Evolutionary conservation across 192 early-diverging fungal species (phyloP), one percentile per base, ranked within the genome.

Genomic region (Podila clonocystis): DNA sequence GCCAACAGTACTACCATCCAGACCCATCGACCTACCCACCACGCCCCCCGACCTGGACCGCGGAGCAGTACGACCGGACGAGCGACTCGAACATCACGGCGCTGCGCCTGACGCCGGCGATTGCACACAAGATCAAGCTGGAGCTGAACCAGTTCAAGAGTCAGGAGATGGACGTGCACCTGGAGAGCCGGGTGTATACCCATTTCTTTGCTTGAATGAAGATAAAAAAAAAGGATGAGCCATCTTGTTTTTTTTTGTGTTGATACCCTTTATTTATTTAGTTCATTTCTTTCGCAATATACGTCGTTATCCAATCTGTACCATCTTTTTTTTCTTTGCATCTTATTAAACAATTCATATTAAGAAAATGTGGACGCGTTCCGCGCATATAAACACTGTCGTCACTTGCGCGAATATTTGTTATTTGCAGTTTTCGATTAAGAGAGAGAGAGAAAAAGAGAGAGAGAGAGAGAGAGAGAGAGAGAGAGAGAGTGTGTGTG

Each of bases 61-160:
- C 89, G 3, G 83, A 84, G 20, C 94, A 97, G 58, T 99, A 99
- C 77, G 96, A 98, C 75, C 88, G 96, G n/a, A 89, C 91, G 52
- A 95, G 94, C 59, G 93, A 96, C 83, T 82, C 88, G 4, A 89
- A 94, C 55, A 87, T 91, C 13, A 97, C 95, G 17, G 95, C 94
- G 68, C 87, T 87, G 62, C 91, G 93, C 61, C 80, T 99, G 1
- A 98, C 97, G 5, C 91, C 95, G 19, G 84, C 91, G 34, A 86
- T 97, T 63, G 95, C 96, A 48, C 91, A 94, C 68, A 83, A 85
- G 70, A 98, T 99, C 82, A 93, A 97, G 59, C 90, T 95, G 76
- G 97, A 99, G 78, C 83, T 99, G 63, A 99, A 99, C 85, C 90
- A 94, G 63, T 99, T 92, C 87, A 99, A 99, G 85, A 86, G 93